Base-by-base conservation (phyloP, 305 asterid species). In the Solanum hybrid region DNA sequence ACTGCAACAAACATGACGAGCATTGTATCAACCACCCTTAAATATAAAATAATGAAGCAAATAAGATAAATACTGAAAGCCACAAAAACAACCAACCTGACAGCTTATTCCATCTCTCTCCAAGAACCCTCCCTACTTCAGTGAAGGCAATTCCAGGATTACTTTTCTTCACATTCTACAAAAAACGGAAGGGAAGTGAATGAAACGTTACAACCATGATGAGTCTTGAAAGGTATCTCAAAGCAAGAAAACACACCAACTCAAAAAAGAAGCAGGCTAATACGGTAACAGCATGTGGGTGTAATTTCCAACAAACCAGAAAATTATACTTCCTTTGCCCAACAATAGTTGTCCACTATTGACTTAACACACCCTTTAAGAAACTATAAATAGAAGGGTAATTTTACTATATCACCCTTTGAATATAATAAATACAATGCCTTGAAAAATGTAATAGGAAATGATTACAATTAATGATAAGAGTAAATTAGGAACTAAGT, bases 71-170 rank as follows among this genome's bases (percentile, higher is more conserved):
- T 77, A 77, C 46, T 40, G 5, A 17, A 29, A 5, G 40, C 26
- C 34, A 26, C 22, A 85, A 85, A 20, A 27, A 31, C 81, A 29
- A 86, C 29, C 90, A 77, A 96, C 99, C 98, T 94, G 99, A 94
- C 94, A 97, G 69, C 93, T 96, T 97, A 77, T 96, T 93, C 99
- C 99, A 97, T 92, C 95, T 93, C 75, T 96, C 99, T n/a, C 98
- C 99, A 31, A 97, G 97, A 78, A 91, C 98, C 92, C 91, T 95
- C 64, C 96, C 98, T 56, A 95, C 90, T 8, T 96, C 98, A 2
- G 96, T 93, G 89, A 95, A 95, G 22, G 94, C 6, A 77, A 96
- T 95, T 89, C 98, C 99, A 7, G 99, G 99, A 89, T 93, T 92
- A 64, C 91, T 94, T 93, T 94, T 97, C 96, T 91, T 96, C 92